Evolutionary conservation across 2,329 filamentous ascomycete species (phyloP).

Genomic region (Diaporthe aspalathi): DNA sequence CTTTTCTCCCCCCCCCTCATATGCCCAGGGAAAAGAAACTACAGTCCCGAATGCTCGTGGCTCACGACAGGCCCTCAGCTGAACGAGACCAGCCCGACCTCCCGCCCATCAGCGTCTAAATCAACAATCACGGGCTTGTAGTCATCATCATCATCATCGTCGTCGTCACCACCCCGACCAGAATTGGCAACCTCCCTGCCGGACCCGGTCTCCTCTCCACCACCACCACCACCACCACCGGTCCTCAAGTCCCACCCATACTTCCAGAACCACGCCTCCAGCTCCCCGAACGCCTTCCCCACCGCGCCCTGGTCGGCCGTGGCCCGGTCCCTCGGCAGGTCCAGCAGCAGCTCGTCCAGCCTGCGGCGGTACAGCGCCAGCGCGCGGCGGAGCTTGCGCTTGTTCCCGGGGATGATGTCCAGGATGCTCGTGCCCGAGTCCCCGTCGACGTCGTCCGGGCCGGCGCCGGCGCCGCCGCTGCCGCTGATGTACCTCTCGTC

Average conservation of each 20-base stretch:
- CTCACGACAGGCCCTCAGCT: constrained; percentile 32
- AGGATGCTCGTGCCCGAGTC: constrained; percentile 44
- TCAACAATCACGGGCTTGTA: constrained; percentile 65
- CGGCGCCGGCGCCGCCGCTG: neutral
- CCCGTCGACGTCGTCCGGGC: neutral
- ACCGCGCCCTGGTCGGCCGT: constrained; percentile 57
- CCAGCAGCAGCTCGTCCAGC: constrained; percentile 59
- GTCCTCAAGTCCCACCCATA: constrained; percentile 67
- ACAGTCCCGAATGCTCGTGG: neutral
- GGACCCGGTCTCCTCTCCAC: constrained; percentile 62
- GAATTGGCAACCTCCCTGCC: no score
- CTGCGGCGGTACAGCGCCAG: constrained; percentile 67
- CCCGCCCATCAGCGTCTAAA: constrained; percentile 62
- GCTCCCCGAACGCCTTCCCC: constrained; percentile 59
- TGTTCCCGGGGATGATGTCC: constrained; percentile 49
- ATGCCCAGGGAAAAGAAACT: neutral
- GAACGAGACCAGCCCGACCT: constrained; percentile 65
- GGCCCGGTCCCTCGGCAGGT: constrained; percentile 43
- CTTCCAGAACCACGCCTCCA: constrained; percentile 61
- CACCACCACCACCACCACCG: constrained; percentile 62
- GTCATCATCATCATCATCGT: constrained; percentile 58
- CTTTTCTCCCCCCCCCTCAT: neutral
- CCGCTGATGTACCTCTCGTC: constrained; percentile 60
- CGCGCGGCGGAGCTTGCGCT: constrained; percentile 54
- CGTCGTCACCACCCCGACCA: constrained; percentile 58